These are phyloP conservation scores for Keithomyces neogunnii DNA, from an alignment of 2,329 filamentous ascomycete genomes.

Conservation along the genomic window DNA sequence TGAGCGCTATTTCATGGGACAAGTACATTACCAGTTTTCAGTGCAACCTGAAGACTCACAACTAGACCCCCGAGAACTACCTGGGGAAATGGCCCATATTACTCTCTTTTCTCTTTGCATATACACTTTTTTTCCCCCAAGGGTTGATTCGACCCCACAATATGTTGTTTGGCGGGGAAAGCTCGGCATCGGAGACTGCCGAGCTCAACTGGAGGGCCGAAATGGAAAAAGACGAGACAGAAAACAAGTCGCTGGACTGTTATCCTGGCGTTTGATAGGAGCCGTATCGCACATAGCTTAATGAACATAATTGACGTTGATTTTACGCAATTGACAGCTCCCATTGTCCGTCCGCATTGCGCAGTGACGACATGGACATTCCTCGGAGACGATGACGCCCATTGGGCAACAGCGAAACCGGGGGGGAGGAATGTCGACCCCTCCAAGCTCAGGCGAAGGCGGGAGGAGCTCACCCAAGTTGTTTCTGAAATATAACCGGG, in stretches of 20 bases:
- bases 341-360: too few relatives aligned
- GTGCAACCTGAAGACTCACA: conserved; percentile 14
- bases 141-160: neutral
- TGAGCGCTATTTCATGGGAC: conserved; percentile 37
- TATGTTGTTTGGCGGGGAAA: neutral
- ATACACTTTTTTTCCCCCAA: neutral
- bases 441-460: neutral
- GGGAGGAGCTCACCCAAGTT: neutral
- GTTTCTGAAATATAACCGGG: neutral
- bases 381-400: neutral
- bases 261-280: too few relatives aligned
- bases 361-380: neutral
- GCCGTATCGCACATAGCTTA: too few relatives aligned
- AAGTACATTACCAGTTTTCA: conserved; percentile 26
- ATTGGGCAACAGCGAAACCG: neutral
- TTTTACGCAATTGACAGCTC: too few relatives aligned
- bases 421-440: neutral
- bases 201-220: neutral
- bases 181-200: neutral
- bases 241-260: neutral
- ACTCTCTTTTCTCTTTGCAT: neutral
- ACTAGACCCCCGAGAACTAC: neutral
- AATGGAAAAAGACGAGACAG: neutral
- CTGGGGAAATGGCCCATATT: too few relatives aligned
- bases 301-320: too few relatives aligned